Conservation (phyloP, 164 flowering plant genomes). For the Echeveria elegans region DNA sequence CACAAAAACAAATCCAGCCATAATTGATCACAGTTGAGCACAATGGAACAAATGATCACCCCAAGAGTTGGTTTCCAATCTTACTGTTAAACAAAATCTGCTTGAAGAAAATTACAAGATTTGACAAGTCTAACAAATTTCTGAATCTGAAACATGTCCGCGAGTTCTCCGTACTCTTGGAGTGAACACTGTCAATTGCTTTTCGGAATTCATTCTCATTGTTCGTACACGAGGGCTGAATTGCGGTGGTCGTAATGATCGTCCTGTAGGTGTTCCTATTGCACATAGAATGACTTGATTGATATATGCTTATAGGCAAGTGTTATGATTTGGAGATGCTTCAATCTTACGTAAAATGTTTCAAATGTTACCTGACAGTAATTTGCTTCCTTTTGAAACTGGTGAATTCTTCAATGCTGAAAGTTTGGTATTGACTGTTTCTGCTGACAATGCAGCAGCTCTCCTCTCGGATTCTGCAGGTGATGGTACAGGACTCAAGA, state of each 20-base stretch:
- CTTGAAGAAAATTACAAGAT: not conserved
- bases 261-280: constrained; percentile 49
- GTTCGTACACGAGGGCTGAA: constrained; percentile 29
- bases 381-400: constrained; percentile 28
- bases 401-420: constrained; percentile 24
- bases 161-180: constrained; percentile 40
- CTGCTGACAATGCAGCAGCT: constrained; percentile 16
- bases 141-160: constrained; percentile 75
- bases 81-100: not conserved
- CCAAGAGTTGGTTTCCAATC: not conserved
- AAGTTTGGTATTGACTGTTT: constrained; percentile 22
- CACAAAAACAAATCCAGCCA: no score
- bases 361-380: constrained; percentile 27
- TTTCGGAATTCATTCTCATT: constrained; percentile 42
- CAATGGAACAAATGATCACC: no score
- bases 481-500: constrained; percentile 24
- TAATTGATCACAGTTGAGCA: no score
- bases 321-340: not conserved
- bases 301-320: not conserved
- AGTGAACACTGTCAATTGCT: constrained; percentile 25
- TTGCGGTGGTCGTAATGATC: constrained; percentile 53
- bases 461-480: constrained; percentile 25
- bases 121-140: constrained; percentile 26
- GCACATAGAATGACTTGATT: not conserved
- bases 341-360: not conserved